Base-by-base conservation (phyloP, 129 eudicot genomes). In the Gnaphalium uliginosum region DNA sequence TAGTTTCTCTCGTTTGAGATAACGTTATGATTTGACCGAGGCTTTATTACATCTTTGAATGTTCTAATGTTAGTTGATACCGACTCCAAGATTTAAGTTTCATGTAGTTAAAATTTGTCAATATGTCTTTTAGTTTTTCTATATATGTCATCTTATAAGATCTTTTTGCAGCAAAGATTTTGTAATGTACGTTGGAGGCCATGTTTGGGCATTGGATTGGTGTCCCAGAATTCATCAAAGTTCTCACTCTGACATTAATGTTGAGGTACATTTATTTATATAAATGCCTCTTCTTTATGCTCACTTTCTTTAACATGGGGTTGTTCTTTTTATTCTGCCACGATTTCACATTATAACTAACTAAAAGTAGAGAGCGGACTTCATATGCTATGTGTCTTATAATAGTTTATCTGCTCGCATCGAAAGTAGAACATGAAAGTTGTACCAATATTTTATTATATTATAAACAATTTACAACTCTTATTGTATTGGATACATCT, bases 141-240 rank as follows among this genome's bases (percentile, higher is more conserved):
- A 18, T 58, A 35, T 61, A 71, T 68, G 68, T 58, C 58, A 67
- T 73, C 86, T 83, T 68, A 79, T 77, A 78, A 62, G 58, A 77
- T 75, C 76, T 73, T 79, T 64, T 83, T 86, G 83, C 95, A 93
- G 98, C 84, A 87, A 89, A 72, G 99, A 95, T 82, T 89, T 87
- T 84, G 86, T 91, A 32, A 81, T 95, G 87, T 71, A 89, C 58
- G 99, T 81, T 83, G 99, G 99, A 39, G 99, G 99, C 69, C 66
- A 80, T 32, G 88, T 91, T 71, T 95, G 96, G 92, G 96, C 96
- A 37, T 62, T 95, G 85, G 99, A 95, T 81, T 95, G 99, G 99
- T 91, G 99, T 75, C 97, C 99, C 19, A 85, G 80, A 79, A 79
- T 77, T 75, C 78, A 86, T 77, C 71, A 65, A 53, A 76, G 21